A percentile compares a stretch with the other conserved stretches of the same genome.
Evolutionary conservation across 495 filamentous ascomycete genomes (phyloP).

Genomic region (Penicillium coprophilum): DNA sequence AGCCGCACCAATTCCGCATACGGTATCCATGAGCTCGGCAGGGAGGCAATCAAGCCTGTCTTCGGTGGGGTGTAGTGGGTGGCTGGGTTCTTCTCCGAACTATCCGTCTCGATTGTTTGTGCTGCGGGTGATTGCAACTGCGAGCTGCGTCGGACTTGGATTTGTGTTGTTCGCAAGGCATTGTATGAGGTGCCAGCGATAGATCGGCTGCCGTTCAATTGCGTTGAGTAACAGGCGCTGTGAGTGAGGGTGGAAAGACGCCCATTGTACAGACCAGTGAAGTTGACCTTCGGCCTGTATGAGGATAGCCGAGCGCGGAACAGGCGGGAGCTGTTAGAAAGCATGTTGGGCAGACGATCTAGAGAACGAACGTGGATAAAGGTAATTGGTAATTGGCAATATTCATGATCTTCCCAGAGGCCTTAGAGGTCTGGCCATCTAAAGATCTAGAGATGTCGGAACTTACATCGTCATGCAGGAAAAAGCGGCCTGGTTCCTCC

Average conservation of each 20-base stretch:
- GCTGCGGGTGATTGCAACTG: slow-evolving; percentile 15
- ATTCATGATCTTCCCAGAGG: not conserved
- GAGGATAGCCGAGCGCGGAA: slow-evolving; percentile 3
- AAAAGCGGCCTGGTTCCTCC: not conserved
- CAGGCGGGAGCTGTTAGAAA: slow-evolving; percentile 1
- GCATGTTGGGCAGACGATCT: not conserved
- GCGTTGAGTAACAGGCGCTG: slow-evolving; percentile 1
- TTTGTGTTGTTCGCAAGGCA: slow-evolving; percentile 1
- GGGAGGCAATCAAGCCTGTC: slow-evolving; percentile 70
- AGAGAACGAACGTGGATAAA: not conserved
- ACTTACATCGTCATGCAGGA: slow-evolving; percentile 7
- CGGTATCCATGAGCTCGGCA: slow-evolving; percentile 77
- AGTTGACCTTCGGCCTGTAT: not conserved
- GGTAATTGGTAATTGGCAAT: slow-evolving; percentile 1
- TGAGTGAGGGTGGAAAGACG: slow-evolving; percentile 7
- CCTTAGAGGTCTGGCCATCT: not conserved
- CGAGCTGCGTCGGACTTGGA: slow-evolving; percentile 8
- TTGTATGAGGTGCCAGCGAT: not conserved
- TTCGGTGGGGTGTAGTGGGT: slow-evolving; percentile 64
- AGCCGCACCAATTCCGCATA: slow-evolving; percentile 92
- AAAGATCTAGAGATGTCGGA: not conserved
- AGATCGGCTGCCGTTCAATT: not conserved
- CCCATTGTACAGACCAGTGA: slow-evolving; percentile 6
- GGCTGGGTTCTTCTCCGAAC: slow-evolving; percentile 14
- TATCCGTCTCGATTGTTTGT: slow-evolving; percentile 1